Evolutionary conservation across 495 filamentous ascomycete species (phyloP).

Genomic region (Clohesyomyces aquaticus): DNA sequence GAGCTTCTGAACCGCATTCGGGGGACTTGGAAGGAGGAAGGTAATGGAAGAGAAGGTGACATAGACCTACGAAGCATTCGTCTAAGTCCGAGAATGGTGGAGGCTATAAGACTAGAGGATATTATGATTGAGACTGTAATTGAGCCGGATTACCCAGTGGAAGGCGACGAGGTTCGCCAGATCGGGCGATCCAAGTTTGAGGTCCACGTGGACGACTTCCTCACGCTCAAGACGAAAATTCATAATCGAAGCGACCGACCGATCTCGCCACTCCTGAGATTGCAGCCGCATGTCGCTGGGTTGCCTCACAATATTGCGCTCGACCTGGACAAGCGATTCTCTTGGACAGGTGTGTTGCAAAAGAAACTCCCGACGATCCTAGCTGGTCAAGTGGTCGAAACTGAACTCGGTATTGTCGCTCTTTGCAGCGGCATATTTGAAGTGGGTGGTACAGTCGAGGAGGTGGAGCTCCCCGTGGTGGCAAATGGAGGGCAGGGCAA

Average conservation of each 20-base stretch:
- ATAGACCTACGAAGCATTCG: constrained; percentile 77
- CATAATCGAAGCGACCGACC: constrained; percentile 71
- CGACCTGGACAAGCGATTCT: constrained; percentile 80
- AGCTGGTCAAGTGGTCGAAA: constrained; percentile 59
- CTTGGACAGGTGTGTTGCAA: constrained; percentile 84
- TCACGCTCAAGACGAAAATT: constrained; percentile 68
- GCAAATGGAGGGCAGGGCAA: constrained; percentile 39
- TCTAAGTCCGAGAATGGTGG: constrained; percentile 77
- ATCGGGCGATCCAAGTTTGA: constrained; percentile 56
- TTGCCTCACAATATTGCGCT: constrained; percentile 74
- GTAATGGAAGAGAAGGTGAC: constrained; percentile 62
- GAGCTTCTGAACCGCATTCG: constrained; percentile 72
- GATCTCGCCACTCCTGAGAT: constrained; percentile 71
- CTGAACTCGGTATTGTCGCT: constrained; percentile 66
- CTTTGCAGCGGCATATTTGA: constrained; percentile 83
- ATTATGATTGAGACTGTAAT: constrained; percentile 68
- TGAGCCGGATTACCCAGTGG: constrained; percentile 38
- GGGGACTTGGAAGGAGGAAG: constrained; percentile 71
- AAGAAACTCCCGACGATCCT: constrained; percentile 59
- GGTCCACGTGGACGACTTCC: constrained; percentile 70
- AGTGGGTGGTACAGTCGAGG: constrained; percentile 78
- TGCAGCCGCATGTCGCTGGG: constrained; percentile 76
- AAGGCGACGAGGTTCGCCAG: constrained; percentile 45
- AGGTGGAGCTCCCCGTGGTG: constrained; percentile 53
- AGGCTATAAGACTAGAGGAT: constrained; percentile 80